phyloP scores from a whole-genome alignment of 2,329 filamentous ascomycete species.

The Xylariaceae sp. region DNA sequence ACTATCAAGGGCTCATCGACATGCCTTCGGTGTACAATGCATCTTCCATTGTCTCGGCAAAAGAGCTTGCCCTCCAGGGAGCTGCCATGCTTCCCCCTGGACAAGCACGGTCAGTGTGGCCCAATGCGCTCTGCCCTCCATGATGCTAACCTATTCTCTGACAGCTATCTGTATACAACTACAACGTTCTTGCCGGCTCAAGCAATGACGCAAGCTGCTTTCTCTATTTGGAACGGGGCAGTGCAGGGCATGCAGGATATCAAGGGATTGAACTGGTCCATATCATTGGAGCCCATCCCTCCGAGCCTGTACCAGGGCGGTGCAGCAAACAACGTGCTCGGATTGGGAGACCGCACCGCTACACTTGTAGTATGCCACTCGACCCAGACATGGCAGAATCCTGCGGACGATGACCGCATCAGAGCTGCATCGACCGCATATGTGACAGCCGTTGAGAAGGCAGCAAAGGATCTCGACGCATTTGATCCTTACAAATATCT shows the following conservation, averaged over 20 bases:
- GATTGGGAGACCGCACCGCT: constrained; percentile 1
- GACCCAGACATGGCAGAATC: neutral
- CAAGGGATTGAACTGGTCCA: constrained; percentile 1
- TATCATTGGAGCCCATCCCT: constrained; percentile 9
- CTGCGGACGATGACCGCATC: constrained; percentile 1
- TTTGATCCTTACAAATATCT: constrained; percentile 8
- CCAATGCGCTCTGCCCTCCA: neutral
- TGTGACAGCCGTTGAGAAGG: neutral
- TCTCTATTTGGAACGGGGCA: neutral
- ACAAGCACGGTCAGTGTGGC: neutral
- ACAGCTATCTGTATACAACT: neutral
- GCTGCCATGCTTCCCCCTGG: neutral
- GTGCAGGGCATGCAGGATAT: neutral
- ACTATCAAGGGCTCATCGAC: neutral
- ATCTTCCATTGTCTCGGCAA: neutral
- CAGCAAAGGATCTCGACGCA: neutral
- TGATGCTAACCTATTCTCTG: neutral
- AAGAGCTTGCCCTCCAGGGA: neutral
- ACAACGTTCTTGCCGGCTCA: neutral
- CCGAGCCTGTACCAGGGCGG: constrained; percentile 4
- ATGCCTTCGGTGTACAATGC: constrained; percentile 3
- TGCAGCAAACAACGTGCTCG: constrained; percentile 1
- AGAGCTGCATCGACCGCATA: neutral
- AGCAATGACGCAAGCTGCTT: constrained; percentile 3
- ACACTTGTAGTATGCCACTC: constrained; percentile 2